Evolutionary conservation across 495 filamentous ascomycete species (phyloP), one percentile per base, ranked within the genome.

Genomic region (Xylaria acuta): DNA sequence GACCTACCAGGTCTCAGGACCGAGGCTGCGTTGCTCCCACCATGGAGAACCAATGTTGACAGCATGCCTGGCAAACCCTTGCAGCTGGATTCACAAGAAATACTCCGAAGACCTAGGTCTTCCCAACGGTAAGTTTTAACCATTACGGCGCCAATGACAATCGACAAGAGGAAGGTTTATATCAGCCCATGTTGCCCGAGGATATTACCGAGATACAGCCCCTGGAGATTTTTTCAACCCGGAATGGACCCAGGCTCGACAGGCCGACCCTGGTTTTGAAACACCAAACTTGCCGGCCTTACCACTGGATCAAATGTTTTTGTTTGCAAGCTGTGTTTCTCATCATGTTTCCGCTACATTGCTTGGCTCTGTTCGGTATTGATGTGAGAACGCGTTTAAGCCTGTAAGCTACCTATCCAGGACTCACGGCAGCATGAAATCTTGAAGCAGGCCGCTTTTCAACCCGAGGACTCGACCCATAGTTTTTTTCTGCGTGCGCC

Each of bases 311-410:
- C 56, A 73, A 34, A 49, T 56, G 34, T 67, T 65, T n/a, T 54
- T 30, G 34, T 63, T 47, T 51, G 58, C 72, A 72, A 73, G 72
- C 60, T 56, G 54, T 66, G 58, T 60, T 60, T 70, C 70, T 73
- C 69, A 30, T 43, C 67, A 75, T 75, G 67, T 74, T 71, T 75
- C 72, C 76, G 69, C 77, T 74, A 64, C 68, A 64, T 71, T 79
- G 70, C 72, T 77, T 72, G 12, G 72, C 72, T 45, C 73, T 71
- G 70, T 74, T 67, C 75, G 73, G 70, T 72, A 66, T 69, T 74
- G 30, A 66, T 74, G 69, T 75, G 59, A 72, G 73, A 59, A 53
- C 43, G 70, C 71, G 45, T 8, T 66, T 70, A 58, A 71, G 72
- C 58, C 67, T 63, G 45, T 67, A 38, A 53, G 70, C 69, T 53